phyloP scores from a whole-genome alignment of 1,284 basidiomycete genomes.

The Afroboletus lepidellus region DNA sequence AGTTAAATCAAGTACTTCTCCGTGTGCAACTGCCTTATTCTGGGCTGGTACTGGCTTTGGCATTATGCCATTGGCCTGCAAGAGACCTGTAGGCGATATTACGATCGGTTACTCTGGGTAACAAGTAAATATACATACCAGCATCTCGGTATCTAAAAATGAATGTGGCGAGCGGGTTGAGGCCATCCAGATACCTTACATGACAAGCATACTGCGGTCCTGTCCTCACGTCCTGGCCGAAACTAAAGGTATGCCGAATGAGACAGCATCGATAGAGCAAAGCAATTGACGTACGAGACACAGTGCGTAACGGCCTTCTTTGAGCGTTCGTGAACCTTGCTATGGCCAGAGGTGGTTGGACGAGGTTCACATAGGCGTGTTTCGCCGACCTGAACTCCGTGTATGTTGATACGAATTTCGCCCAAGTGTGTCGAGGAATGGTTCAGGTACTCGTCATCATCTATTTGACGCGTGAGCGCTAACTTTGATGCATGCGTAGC shows the following conservation, averaged over 20 bases:
- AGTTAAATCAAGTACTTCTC: conserved; percentile 29
- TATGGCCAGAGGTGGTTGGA: conserved; percentile 1
- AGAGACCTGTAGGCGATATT: conserved; percentile 20
- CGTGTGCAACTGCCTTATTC: not conserved
- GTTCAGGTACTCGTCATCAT: conserved; percentile 32
- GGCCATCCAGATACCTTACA: conserved; percentile 14
- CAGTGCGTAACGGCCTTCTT: conserved; percentile 40
- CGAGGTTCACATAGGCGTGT: not conserved
- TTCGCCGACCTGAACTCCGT: conserved; percentile 11
- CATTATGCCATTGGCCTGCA: conserved; percentile 31
- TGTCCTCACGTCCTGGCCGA: conserved; percentile 18
- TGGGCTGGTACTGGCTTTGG: conserved; percentile 12
- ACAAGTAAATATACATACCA: conserved; percentile 15
- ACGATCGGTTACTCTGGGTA: not conserved
- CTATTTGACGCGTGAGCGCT: conserved; percentile 18
- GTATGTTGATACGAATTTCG: conserved; percentile 20
- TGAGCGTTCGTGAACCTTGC: conserved; percentile 37
- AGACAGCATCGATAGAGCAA: not conserved
- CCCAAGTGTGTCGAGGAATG: conserved; percentile 19
- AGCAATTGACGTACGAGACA: conserved; percentile 30
- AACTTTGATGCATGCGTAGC: not conserved
- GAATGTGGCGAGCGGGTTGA: conserved; percentile 25
- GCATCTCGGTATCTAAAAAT: conserved; percentile 32
- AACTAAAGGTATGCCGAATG: conserved; percentile 14
- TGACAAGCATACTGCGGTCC: not conserved